phyloP scores from a whole-genome alignment of 192 early-diverging fungal genomes.

The Podila minutissima region DNA sequence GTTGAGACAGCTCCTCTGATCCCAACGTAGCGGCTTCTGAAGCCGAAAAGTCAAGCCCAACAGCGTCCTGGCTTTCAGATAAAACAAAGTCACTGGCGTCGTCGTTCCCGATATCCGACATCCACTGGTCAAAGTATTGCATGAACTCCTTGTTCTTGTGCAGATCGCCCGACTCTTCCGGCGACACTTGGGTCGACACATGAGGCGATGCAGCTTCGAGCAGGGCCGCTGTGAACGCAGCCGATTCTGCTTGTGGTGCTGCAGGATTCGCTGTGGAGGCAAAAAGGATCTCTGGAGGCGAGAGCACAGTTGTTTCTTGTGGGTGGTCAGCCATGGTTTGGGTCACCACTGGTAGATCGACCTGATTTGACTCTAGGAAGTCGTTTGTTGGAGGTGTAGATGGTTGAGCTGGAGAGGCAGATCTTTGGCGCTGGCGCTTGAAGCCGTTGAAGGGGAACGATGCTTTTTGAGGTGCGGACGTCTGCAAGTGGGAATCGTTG shows the following conservation, averaged over 20 bases:
- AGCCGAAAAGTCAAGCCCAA: background rate
- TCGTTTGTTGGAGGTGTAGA: background rate
- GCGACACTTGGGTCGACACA: background rate
- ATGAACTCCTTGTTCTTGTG: conserved; percentile 29
- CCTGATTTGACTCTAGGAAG: background rate
- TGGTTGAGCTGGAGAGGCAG: background rate
- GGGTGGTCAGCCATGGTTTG: background rate
- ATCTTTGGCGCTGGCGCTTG: background rate
- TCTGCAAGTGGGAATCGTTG: background rate
- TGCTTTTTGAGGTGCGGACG: background rate
- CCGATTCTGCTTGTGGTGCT: background rate
- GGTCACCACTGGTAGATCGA: background rate
- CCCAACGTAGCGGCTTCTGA: background rate
- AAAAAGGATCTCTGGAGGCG: background rate
- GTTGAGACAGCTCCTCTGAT: too few relatives aligned
- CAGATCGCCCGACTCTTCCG: background rate
- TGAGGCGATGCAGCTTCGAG: background rate
- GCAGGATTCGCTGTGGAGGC: background rate
- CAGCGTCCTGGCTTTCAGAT: background rate
- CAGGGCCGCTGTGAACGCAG: background rate
- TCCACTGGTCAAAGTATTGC: conserved; percentile 48
- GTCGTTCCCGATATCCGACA: conserved; percentile 30
- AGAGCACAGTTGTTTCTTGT: background rate
- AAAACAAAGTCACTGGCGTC: background rate
- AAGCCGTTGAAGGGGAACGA: background rate